Evolutionary conservation across 352 stramenopile genomes (phyloP), one percentile per base, ranked within the genome.

Genomic region (Globisporangium nodosum): DNA sequence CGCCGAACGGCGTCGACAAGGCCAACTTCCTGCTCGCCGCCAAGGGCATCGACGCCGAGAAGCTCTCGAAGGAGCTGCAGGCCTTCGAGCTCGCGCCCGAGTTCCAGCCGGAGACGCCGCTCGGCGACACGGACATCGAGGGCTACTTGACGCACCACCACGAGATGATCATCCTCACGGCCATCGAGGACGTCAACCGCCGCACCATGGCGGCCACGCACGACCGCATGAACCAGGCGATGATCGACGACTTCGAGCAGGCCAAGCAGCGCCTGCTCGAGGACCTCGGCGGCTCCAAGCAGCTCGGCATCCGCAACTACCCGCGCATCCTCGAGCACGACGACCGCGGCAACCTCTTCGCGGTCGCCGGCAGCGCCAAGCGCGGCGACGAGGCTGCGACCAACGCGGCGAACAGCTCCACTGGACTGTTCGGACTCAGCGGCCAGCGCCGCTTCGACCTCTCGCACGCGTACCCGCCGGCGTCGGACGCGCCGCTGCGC

Each of bases 141-240:
- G 84, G 81, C 5, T 96, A 94, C 69, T 64, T 96, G 51, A 84
- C 79, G 46, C 86, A 96, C 64, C 88, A 96, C 69, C 88, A 96
- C 69, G 88, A 96, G 63, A 95, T 95, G 83, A 94, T 96, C 66
- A 78, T 96, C 42, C 68, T 96, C 33, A 94, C 85, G n/a, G 84
- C 88, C 51, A 92, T 96, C 40, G 86, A 96, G 56, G 85, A 96
- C 57, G 82, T 89, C 16, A 90, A 85, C 58, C 81, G 74, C 51
- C 83, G 75, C 66, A 93, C 80, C 15, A 84, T 91, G 50, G 78
- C 89, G 48, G 73, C 80, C 18, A 91, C 81, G 5, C 85, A 94
- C 56, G 82, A 94, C 53, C 77, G 76, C 51, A 92, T 91, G 78
- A 91, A 92, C 68, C 78, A 87, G 35, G 78, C 85, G 33, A 89